A percentile compares a stretch with the other conserved stretches of the same genome.
Conservation (phyloP, 768 basidiomycete species). For the Amylocystis lapponica region DNA sequence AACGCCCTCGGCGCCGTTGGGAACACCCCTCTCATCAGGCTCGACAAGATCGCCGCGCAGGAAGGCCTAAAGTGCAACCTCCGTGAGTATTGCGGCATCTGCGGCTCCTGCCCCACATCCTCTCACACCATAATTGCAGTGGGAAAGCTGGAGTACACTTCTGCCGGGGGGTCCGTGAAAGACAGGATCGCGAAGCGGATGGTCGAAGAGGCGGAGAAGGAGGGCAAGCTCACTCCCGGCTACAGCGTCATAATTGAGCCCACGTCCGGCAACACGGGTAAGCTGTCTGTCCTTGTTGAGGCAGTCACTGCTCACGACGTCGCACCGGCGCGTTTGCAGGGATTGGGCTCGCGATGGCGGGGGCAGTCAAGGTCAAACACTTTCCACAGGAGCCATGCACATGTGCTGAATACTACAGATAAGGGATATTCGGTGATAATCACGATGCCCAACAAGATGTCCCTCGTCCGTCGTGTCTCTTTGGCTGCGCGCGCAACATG, state of each 20-base stretch:
- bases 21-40: conserved; percentile 83
- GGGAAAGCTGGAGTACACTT: conserved; percentile 87
- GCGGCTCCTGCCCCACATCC: neutral
- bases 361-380: conserved; percentile 78
- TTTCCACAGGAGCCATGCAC: conserved; percentile 16
- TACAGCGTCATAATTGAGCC: conserved; percentile 93
- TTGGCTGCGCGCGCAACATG: neutral
- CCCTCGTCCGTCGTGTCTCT: conserved; percentile 40
- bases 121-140: conserved; percentile 45
- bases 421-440: conserved; percentile 92
- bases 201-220: conserved; percentile 90
- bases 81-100: conserved; percentile 41
- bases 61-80: conserved; percentile 87
- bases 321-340: too few species aligned
- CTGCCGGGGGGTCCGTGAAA: conserved; percentile 91
- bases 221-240: conserved; percentile 80
- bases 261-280: conserved; percentile 94
- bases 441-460: conserved; percentile 95
- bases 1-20: conserved; percentile 84
- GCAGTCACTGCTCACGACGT: neutral
- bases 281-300: conserved; percentile 8
- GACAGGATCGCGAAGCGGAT: conserved; percentile 96
- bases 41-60: conserved; percentile 69
- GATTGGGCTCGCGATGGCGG: conserved; percentile 89
- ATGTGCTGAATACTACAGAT: conserved; percentile 71